Percentiles rank a stretch among this genome's conserved stretches.
These are phyloP conservation scores for Davidsoniella virescens DNA, from an alignment of 2,329 filamentous ascomycete species.

Conservation along the genomic window DNA sequence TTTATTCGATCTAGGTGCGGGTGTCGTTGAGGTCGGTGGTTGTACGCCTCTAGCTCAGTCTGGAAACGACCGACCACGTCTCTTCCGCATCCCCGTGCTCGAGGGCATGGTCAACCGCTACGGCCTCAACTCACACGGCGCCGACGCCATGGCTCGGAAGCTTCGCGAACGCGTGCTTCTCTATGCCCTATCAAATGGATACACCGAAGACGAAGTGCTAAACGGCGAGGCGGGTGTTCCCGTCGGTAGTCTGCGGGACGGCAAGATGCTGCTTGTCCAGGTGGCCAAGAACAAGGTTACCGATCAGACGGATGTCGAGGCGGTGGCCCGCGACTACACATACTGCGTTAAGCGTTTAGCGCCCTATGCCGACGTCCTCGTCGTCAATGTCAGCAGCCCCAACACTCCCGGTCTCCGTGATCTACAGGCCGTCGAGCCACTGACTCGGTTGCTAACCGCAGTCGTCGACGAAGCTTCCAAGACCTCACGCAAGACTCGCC, in stretches of 20 bases:
- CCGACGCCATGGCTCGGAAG: slow-evolving; percentile 67
- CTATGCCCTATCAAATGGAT: slow-evolving; percentile 55
- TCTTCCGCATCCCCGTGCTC: slow-evolving; percentile 71
- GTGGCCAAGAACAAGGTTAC: slow-evolving; percentile 95
- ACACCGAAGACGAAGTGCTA: slow-evolving; percentile 58
- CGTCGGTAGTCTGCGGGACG: slow-evolving; percentile 61
- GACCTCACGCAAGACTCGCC: slow-evolving; percentile 51
- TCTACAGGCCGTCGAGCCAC: slow-evolving; percentile 67
- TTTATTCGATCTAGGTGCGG: slow-evolving; percentile 70
- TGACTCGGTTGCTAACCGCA: slow-evolving; percentile 63
- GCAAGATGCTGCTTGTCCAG: slow-evolving; percentile 73
- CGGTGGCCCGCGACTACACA: slow-evolving; percentile 70
- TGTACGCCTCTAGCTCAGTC: slow-evolving; percentile 74
- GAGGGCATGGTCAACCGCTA: slow-evolving; percentile 91
- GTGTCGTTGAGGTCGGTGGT: slow-evolving; percentile 82
- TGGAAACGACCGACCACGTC: slow-evolving; percentile 74
- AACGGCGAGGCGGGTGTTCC: slow-evolving; percentile 64
- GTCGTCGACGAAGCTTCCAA: slow-evolving; percentile 65
- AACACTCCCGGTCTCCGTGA: slow-evolving; percentile 87
- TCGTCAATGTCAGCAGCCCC: slow-evolving; percentile 93
- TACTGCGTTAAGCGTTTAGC: slow-evolving; percentile 72
- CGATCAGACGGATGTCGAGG: slow-evolving; percentile 66
- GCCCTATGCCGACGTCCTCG: slow-evolving; percentile 84
- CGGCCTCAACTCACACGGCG: slow-evolving; percentile 82
- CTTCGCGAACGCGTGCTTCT: slow-evolving; percentile 62